A percentile compares a stretch with the other conserved stretches of the same genome.
phyloP scores from a whole-genome alignment of 441 rosid species.

The Corymbia calophylla region DNA sequence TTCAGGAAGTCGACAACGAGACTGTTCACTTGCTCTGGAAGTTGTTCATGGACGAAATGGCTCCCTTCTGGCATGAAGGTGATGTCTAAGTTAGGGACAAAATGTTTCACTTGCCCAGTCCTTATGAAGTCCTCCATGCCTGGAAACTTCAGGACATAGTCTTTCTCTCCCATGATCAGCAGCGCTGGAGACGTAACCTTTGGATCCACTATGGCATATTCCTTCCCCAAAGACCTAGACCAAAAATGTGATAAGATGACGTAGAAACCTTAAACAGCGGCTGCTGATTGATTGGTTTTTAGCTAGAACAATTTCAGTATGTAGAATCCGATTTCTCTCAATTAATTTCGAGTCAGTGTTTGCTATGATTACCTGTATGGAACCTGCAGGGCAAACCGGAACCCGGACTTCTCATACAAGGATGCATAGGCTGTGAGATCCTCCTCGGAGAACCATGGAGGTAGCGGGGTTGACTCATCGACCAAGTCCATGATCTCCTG shows the following conservation, averaged over 20 bases:
- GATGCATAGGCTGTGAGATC: conserved; percentile 36
- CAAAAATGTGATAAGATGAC: background rate
- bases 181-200: background rate
- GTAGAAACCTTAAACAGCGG: background rate
- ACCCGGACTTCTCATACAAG: conserved; percentile 33
- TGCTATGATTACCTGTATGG: conserved; percentile 23
- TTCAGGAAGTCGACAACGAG: background rate
- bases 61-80: background rate
- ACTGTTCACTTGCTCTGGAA: background rate
- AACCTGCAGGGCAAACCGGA: conserved; percentile 21
- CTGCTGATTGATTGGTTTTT: background rate
- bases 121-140: background rate
- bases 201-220: background rate
- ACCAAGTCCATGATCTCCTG: conserved; percentile 38
- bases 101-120: background rate
- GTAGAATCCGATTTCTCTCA: background rate
- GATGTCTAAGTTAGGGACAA: background rate
- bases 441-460: conserved; percentile 32
- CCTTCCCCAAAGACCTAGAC: background rate
- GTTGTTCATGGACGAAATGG: background rate
- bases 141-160: background rate
- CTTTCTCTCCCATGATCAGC: background rate
- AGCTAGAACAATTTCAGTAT: background rate
- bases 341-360: background rate
- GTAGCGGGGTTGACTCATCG: conserved; percentile 26